Percentiles rank a stretch among this genome's conserved stretches.
phyloP scores from a whole-genome alignment of 1,139 yeast species.

The Zygotorulaspora mrakii region DNA sequence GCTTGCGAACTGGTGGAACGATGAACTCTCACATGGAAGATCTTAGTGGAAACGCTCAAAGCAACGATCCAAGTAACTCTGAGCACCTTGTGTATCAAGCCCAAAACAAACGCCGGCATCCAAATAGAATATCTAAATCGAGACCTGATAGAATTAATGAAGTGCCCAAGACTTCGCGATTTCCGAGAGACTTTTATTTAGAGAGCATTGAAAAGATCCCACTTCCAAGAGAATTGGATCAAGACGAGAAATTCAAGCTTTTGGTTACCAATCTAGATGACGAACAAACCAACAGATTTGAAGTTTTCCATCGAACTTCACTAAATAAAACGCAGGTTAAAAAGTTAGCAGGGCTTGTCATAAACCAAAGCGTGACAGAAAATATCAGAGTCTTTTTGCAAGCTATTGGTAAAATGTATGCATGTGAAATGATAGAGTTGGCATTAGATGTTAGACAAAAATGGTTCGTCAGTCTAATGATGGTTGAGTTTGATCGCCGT shows the following conservation, averaged over 20 bases:
- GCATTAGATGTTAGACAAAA: slow-evolving; percentile 66
- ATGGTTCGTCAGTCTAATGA: slow-evolving; percentile 45
- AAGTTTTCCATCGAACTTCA: slow-evolving; percentile 79
- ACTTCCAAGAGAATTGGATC: slow-evolving; percentile 38
- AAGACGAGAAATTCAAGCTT: slow-evolving; percentile 57
- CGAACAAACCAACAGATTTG: slow-evolving; percentile 86
- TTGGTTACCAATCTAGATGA: slow-evolving; percentile 69
- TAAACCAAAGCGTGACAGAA: slow-evolving; percentile 80
- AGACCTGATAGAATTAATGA: slow-evolving; percentile 20
- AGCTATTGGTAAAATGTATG: slow-evolving; percentile 82
- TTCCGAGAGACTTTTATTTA: slow-evolving; percentile 30
- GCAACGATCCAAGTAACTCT: slow-evolving; percentile 1
- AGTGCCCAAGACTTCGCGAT: slow-evolving; percentile 27
- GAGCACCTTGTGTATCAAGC: background rate
- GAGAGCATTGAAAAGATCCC: slow-evolving; percentile 16
- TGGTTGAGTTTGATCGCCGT: slow-evolving; percentile 35
- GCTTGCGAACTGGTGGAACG: slow-evolving; percentile 34
- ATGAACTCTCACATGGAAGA: slow-evolving; percentile 26
- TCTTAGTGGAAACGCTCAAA: slow-evolving; percentile 1
- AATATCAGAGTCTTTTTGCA: slow-evolving; percentile 79
- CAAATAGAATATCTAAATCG: slow-evolving; percentile 3
- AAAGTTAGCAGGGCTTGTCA: slow-evolving; percentile 71
- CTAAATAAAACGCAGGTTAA: slow-evolving; percentile 76
- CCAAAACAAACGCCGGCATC: background rate
- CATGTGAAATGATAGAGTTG: slow-evolving; percentile 81